These are phyloP conservation scores for Leccinum rimulosum DNA, from an alignment of 768 basidiomycete species.

Conservation along the genomic window DNA sequence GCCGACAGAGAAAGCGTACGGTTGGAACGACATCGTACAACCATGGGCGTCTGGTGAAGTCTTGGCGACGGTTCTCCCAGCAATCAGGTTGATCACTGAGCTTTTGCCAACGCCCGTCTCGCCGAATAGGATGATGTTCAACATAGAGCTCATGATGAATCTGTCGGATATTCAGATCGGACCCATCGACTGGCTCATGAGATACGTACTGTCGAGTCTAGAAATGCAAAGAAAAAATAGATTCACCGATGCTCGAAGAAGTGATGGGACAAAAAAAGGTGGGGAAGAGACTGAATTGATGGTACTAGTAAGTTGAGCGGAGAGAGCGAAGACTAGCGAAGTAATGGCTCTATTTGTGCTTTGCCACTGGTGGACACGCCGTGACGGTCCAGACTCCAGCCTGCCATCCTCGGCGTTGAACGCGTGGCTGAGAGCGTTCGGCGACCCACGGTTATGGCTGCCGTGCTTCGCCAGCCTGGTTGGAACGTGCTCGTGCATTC, in stretches of 20 bases:
- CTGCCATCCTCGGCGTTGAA: constrained; percentile 22
- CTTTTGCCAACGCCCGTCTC: constrained; percentile 41
- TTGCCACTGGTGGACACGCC: not conserved
- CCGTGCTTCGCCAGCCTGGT: constrained; percentile 6
- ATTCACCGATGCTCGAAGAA: not conserved
- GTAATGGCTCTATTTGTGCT: constrained; percentile 17
- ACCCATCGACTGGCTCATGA: constrained; percentile 3
- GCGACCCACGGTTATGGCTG: constrained; percentile 14
- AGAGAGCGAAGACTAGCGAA: not conserved
- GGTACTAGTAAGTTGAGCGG: constrained; percentile 1
- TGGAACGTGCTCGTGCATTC: constrained; percentile 11
- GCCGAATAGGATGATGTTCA: constrained; percentile 45
- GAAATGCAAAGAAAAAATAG: not conserved
- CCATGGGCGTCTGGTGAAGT: constrained; percentile 31
- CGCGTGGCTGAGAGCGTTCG: constrained; percentile 5
- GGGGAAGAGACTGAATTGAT: not conserved
- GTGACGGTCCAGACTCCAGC: constrained; percentile 2
- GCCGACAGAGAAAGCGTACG: constrained; percentile 26
- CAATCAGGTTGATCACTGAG: constrained; percentile 34
- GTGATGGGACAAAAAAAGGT: not conserved
- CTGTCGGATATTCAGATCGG: constrained; percentile 20
- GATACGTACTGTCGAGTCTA: constrained; percentile 11
- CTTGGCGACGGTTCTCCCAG: constrained; percentile 23
- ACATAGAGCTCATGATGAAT: constrained; percentile 16
- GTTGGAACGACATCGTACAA: constrained; percentile 36